These are phyloP conservation scores for Coffea canephora DNA, from an alignment of 257 asterid species.

Conservation along the genomic window DNA sequence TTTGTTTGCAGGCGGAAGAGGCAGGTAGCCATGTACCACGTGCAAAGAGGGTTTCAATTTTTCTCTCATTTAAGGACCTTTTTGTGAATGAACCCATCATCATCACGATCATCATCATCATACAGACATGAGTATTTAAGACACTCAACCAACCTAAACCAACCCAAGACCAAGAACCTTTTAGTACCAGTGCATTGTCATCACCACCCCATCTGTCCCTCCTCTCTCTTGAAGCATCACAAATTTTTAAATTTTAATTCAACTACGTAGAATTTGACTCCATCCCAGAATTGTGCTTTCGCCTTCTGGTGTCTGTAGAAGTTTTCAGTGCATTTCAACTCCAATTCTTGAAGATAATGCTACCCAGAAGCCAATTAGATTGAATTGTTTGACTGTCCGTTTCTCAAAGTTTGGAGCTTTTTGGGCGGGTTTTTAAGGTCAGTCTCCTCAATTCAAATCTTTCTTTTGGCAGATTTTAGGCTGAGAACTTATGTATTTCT, in stretches of 20 bases:
- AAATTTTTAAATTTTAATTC: background rate
- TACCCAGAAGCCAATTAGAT: slow-evolving; percentile 23
- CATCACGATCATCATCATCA: slow-evolving; percentile 8
- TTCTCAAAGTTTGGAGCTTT: slow-evolving; percentile 25
- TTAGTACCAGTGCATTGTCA: background rate
- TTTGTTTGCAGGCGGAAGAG: background rate
- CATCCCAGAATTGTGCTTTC: slow-evolving; percentile 38
- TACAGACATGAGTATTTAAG: slow-evolving; percentile 36
- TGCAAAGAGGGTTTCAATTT: slow-evolving; percentile 16
- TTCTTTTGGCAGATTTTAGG: background rate
- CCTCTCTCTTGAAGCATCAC: background rate
- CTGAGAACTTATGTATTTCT: slow-evolving; percentile 4
- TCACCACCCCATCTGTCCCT: background rate
- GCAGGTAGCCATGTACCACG: slow-evolving; percentile 41
- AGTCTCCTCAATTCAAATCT: slow-evolving; percentile 14
- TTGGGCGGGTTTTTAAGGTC: slow-evolving; percentile 36
- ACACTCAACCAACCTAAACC: slow-evolving; percentile 58
- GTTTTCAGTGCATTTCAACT: slow-evolving; percentile 15
- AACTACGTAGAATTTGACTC: background rate
- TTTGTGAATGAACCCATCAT: background rate
- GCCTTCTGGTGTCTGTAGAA: slow-evolving; percentile 4
- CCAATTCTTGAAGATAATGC: slow-evolving; percentile 28
- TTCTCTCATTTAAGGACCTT: background rate
- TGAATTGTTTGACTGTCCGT: slow-evolving; percentile 12
- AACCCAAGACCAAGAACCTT: slow-evolving; percentile 32